Conservation (phyloP, 176 grass and related monocot genomes). For the Avena insularis region DNA sequence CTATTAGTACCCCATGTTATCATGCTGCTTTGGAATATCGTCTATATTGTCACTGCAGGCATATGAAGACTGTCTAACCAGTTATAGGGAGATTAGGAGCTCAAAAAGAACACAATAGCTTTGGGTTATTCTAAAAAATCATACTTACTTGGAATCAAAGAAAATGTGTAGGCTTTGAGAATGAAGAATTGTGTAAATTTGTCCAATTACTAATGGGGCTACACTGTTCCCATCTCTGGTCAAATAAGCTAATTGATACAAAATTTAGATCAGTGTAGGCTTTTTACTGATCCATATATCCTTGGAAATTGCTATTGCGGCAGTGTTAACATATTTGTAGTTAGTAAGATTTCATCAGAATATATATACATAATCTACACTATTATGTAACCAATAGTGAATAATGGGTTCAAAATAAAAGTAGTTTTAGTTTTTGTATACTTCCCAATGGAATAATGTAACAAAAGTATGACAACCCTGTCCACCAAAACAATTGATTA, state of each 20-base stretch:
- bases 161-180: not conserved
- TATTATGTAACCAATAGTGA: not conserved
- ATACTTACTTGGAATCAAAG: not conserved
- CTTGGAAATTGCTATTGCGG: not conserved
- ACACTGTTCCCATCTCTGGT: not conserved
- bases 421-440: not conserved
- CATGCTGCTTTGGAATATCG: not conserved
- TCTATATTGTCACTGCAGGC: constrained; percentile 12
- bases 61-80: not conserved
- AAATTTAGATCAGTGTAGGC: not conserved
- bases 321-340: not conserved
- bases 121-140: not conserved
- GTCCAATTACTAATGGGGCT: not conserved
- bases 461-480: not conserved
- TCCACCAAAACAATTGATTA: not conserved
- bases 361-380: constrained; percentile 1
- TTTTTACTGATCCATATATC: constrained; percentile 9
- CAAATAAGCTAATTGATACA: not conserved
- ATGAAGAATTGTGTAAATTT: not conserved
- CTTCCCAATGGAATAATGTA: not conserved
- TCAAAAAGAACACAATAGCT: not conserved
- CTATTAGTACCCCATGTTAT: not conserved
- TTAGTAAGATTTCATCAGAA: not conserved
- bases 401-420: constrained; percentile 9
- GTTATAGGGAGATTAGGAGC: not conserved